Conservation (phyloP, 2,329 filamentous ascomycete species). For the Xylaria polymorpha region DNA sequence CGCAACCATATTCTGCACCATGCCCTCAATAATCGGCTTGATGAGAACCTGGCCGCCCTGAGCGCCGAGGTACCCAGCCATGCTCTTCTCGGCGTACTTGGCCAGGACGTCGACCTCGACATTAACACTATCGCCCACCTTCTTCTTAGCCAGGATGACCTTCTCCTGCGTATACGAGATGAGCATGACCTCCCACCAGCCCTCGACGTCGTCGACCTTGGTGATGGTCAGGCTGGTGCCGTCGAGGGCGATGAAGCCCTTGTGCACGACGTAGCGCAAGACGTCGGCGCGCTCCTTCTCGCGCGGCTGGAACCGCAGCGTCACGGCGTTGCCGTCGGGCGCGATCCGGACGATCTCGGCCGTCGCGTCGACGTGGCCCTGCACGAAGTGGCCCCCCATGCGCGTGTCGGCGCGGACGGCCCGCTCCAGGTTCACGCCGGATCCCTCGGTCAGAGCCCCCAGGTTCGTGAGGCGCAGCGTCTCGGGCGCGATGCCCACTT, state of each 20-base stretch:
- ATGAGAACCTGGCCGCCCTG: conserved; percentile 61
- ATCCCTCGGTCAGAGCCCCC: conserved; percentile 74
- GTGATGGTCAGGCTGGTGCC: conserved; percentile 95
- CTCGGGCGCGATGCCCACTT: conserved; percentile 93
- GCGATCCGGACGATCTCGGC: conserved; percentile 78
- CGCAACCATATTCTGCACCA: conserved; percentile 80
- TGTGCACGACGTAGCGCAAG: conserved; percentile 91
- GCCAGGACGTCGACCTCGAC: conserved; percentile 91
- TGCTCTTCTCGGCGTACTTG: conserved; percentile 91
- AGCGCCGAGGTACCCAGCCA: conserved; percentile 76
- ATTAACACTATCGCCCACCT: conserved; percentile 83
- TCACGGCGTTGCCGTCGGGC: conserved; percentile 89
- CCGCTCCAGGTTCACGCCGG: conserved; percentile 90
- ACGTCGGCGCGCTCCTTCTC: conserved; percentile 55
- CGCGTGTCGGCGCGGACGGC: conserved; percentile 91
- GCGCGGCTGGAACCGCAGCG: conserved; percentile 82
- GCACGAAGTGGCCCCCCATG: conserved; percentile 98
- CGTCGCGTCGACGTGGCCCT: conserved; percentile 94
- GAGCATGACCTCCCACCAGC: conserved; percentile 97
- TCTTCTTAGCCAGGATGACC: conserved; percentile 84
- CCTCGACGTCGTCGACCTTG: conserved; percentile 79
- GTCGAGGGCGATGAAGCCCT: conserved; percentile 94
- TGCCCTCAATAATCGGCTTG: conserved; percentile 73
- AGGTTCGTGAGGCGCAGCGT: conserved; percentile 96
- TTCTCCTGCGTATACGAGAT: conserved; percentile 96